Conservation (phyloP, 441 rosid genomes). For the Gossypium schwendimanii region DNA sequence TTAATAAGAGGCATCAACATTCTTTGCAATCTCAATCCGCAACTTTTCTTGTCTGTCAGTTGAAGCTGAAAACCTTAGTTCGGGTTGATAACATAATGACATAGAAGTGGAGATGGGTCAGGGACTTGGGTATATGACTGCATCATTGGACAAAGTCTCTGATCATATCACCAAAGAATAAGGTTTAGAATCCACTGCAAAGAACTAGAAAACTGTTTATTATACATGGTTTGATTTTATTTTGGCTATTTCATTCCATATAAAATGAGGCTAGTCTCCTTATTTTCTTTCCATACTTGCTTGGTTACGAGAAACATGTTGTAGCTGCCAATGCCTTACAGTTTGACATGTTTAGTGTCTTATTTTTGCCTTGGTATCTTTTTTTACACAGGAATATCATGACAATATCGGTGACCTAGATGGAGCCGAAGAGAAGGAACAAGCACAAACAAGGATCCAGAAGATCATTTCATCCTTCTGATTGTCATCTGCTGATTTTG, state of each 20-base stretch:
- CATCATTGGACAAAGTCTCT: background rate
- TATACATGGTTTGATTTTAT: background rate
- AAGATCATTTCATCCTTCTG: conserved; percentile 65
- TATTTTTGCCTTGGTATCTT: background rate
- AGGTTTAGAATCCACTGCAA: background rate
- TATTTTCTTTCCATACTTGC: background rate
- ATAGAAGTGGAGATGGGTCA: background rate
- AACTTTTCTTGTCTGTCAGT: background rate
- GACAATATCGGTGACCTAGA: conserved; percentile 90
- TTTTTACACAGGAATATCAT: conserved; percentile 62
- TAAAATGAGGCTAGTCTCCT: background rate
- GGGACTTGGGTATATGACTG: background rate
- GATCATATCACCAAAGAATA: background rate
- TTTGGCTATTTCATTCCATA: background rate
- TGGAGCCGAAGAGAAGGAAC: conserved; percentile 88
- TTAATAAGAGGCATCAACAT: background rate
- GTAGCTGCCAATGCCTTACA: background rate
- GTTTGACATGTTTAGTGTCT: background rate
- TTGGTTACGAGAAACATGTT: too few relatives aligned
- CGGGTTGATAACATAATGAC: background rate
- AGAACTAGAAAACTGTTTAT: background rate
- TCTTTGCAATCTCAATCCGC: background rate
- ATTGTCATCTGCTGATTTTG: conserved; percentile 6
- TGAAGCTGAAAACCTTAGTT: background rate
- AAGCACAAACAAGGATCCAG: conserved; percentile 61